These are phyloP conservation scores for Kuraishia hungarica DNA, from an alignment of 805 yeast genomes.

Conservation along the genomic window DNA sequence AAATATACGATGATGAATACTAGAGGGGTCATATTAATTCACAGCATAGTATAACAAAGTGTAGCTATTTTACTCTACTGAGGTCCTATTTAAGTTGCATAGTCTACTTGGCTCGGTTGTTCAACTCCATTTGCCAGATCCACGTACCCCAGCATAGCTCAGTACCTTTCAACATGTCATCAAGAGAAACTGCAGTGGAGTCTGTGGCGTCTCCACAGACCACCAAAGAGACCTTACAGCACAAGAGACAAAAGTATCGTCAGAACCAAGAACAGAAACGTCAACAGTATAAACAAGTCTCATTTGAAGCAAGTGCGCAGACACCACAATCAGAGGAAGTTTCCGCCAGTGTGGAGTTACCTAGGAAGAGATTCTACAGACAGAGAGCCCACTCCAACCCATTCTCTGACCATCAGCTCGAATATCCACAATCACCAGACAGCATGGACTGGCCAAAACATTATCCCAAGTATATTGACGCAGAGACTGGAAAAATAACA, in stretches of 20 bases:
- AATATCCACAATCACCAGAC: constrained; percentile 75
- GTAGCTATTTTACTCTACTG: no score
- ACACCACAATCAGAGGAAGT: constrained; percentile 8
- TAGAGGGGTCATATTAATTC: neutral
- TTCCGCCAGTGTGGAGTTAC: constrained; percentile 39
- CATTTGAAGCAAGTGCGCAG: constrained; percentile 25
- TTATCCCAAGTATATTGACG: constrained; percentile 55
- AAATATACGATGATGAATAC: neutral
- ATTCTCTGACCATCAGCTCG: constrained; percentile 88
- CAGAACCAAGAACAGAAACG: constrained; percentile 35
- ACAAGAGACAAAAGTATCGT: constrained; percentile 41
- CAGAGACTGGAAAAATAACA: constrained; percentile 30
- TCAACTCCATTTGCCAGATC: no score
- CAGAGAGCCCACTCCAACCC: constrained; percentile 98
- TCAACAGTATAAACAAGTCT: constrained; percentile 34
- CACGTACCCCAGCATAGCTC: no score
- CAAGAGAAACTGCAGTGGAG: neutral
- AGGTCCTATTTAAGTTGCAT: no score
- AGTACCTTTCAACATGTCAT: neutral
- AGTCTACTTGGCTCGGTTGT: no score
- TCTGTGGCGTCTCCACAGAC: neutral
- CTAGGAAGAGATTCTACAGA: constrained; percentile 81
- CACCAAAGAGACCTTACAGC: constrained; percentile 3
- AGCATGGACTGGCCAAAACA: constrained; percentile 81
- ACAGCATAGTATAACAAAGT: neutral